Percentiles rank a stretch among this genome's conserved stretches.
phyloP scores from a whole-genome alignment of 768 basidiomycete genomes.

The Lactarius pseudohatsudake region DNA sequence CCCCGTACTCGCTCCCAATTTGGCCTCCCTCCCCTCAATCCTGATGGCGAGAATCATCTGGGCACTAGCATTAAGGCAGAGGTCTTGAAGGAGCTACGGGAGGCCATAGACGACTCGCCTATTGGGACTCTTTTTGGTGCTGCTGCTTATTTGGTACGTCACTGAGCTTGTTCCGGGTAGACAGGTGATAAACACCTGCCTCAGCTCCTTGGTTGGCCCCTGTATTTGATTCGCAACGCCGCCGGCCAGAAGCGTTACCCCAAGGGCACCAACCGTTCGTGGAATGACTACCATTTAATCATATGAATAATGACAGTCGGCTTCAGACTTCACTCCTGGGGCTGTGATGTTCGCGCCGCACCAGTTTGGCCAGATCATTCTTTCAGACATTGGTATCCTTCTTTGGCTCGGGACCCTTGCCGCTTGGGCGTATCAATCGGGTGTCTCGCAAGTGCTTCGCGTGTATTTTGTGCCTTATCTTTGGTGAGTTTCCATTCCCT shows the following conservation, averaged over 20 bases:
- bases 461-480: slow-evolving; percentile 89
- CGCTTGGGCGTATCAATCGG: slow-evolving; percentile 56
- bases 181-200: not conserved
- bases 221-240: slow-evolving; percentile 79
- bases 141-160: slow-evolving; percentile 56
- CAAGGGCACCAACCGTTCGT: slow-evolving; percentile 72
- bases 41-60: slow-evolving; percentile 59
- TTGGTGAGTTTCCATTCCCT: slow-evolving; percentile 45
- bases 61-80: slow-evolving; percentile 67
- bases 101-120: slow-evolving; percentile 91
- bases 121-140: slow-evolving; percentile 59
- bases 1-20: slow-evolving; percentile 81
- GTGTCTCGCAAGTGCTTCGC: slow-evolving; percentile 71
- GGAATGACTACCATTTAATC: not conserved
- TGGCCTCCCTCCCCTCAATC: slow-evolving; percentile 64
- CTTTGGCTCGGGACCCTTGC: slow-evolving; percentile 64
- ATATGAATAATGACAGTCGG: not conserved
- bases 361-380: slow-evolving; percentile 71
- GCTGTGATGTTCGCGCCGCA: slow-evolving; percentile 83
- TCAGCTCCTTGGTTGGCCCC: slow-evolving; percentile 81
- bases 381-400: slow-evolving; percentile 81
- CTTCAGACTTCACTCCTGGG: slow-evolving; percentile 69
- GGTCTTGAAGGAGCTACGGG: slow-evolving; percentile 71
- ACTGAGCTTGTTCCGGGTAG: not conserved
- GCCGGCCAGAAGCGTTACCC: slow-evolving; percentile 87